phyloP scores from a whole-genome alignment of 345 rosid genomes.

The Camelina laxa region DNA sequence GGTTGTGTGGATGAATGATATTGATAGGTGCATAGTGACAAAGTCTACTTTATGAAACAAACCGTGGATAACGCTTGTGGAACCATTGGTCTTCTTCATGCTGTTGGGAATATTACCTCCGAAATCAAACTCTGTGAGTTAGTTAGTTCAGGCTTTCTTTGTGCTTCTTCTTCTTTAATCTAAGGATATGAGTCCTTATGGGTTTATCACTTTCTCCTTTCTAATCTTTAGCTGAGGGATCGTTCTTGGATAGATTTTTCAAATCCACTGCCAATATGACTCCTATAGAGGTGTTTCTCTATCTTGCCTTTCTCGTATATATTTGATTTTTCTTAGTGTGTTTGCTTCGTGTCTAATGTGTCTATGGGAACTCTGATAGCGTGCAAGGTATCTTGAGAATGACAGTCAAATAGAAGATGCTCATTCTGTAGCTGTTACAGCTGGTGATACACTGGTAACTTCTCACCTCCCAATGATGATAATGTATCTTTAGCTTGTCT shows the following conservation, averaged over 20 bases:
- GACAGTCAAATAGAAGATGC: conserved; percentile 85
- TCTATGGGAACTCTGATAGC: conserved; percentile 45
- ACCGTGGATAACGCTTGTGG: conserved; percentile 98
- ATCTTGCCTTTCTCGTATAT: background rate
- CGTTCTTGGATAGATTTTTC: conserved; percentile 81
- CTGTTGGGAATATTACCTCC: conserved; percentile 81
- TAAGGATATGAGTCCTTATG: background rate
- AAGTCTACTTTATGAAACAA: conserved; percentile 93
- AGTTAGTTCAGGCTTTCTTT: background rate
- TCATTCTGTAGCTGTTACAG: conserved; percentile 81
- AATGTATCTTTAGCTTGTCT: background rate
- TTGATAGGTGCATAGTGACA: conserved; percentile 56
- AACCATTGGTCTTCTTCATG: conserved; percentile 94
- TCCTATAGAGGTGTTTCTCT: conserved; percentile 72
- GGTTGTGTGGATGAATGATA: conserved; percentile 28
- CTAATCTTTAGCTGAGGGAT: conserved; percentile 57
- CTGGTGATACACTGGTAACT: conserved; percentile 79
- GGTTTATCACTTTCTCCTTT: conserved; percentile 19
- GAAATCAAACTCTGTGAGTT: conserved; percentile 72
- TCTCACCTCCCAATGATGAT: background rate
- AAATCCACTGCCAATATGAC: conserved; percentile 76
- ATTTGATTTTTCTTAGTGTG: conserved; percentile 8
- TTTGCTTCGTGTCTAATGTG: conserved; percentile 12
- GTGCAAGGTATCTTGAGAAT: conserved; percentile 77
- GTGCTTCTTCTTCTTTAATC: background rate